Conservation (phyloP, 2,329 filamentous ascomycete genomes). For the Pseudofabraea citricarpa region DNA sequence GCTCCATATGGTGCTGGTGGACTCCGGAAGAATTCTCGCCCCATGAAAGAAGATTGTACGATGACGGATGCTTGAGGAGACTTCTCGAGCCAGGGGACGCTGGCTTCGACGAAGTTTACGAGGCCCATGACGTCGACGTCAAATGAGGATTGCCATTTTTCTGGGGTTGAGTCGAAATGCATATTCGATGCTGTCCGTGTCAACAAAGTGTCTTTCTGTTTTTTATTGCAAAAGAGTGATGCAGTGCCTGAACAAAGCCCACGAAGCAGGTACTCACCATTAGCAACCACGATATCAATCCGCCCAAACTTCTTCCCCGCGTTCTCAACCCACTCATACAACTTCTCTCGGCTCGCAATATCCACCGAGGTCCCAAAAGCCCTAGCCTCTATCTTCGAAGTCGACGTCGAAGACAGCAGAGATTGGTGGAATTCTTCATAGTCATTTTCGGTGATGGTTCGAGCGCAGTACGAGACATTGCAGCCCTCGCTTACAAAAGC, state of each 20-base stretch:
- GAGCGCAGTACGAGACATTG: slow-evolving; percentile 18
- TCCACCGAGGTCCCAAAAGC: slow-evolving; percentile 14
- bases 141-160: slow-evolving; percentile 15
- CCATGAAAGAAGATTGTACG: slow-evolving; percentile 18
- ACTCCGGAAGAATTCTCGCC: slow-evolving; percentile 9
- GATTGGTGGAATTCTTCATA: slow-evolving; percentile 11
- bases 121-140: slow-evolving; percentile 17
- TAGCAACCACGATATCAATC: slow-evolving; percentile 14
- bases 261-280: no score
- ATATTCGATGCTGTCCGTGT: slow-evolving; percentile 12
- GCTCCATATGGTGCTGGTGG: slow-evolving; percentile 17
- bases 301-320: slow-evolving; percentile 10
- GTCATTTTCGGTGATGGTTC: slow-evolving; percentile 14
- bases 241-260: no score
- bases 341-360: slow-evolving; percentile 6
- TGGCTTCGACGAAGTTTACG: slow-evolving; percentile 13
- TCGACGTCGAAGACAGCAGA: background rate
- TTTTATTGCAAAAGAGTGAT: background rate
- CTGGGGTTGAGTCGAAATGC: slow-evolving; percentile 11
- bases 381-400: slow-evolving; percentile 4
- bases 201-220: background rate
- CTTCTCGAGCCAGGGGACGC: slow-evolving; percentile 11
- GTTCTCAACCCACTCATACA: slow-evolving; percentile 11
- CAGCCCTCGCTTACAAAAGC: slow-evolving; percentile 13
- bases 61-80: slow-evolving; percentile 15